Evolutionary conservation across 1,139 yeast species (phyloP).

Genomic region (Pichia sp.): DNA sequence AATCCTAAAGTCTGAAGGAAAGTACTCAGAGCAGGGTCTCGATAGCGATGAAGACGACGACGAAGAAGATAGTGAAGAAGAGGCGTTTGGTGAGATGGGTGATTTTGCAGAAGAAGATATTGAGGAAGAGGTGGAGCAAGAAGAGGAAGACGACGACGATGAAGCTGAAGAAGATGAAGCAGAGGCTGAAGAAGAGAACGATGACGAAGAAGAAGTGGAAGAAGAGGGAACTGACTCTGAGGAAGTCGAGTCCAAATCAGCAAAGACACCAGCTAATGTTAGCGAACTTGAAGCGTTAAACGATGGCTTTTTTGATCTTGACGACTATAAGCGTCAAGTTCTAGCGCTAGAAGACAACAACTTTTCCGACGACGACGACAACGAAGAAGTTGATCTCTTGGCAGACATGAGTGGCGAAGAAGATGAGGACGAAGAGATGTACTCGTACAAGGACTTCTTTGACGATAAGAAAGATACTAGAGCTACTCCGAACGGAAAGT

Average conservation of each 20-base stretch:
- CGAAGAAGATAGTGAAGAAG: constrained; percentile 23
- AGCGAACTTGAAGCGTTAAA: constrained; percentile 60
- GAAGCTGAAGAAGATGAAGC: constrained; percentile 19
- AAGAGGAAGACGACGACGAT: constrained; percentile 38
- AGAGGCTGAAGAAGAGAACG: constrained; percentile 12
- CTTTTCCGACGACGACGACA: constrained; percentile 33
- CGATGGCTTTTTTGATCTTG: constrained; percentile 80
- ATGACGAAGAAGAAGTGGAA: constrained; percentile 19
- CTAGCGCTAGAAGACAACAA: constrained; percentile 52
- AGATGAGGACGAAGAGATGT: constrained; percentile 61
- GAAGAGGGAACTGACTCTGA: constrained; percentile 25
- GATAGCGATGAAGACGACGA: constrained; percentile 24
- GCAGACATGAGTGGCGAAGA: constrained; percentile 53
- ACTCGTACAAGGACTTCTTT: constrained; percentile 69
- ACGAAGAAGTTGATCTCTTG: constrained; percentile 57
- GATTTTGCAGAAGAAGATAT: constrained; percentile 21
- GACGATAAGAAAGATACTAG: constrained; percentile 22
- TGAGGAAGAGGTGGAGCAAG: constrained; percentile 36
- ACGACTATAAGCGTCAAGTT: constrained; percentile 77
- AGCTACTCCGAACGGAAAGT: constrained; percentile 20
- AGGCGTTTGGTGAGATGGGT: constrained; percentile 19
- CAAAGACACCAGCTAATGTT: too few species aligned
- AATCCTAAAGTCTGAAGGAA: constrained; percentile 27
- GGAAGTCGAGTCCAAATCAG: constrained; percentile 21
- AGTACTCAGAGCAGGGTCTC: neutral